These are phyloP conservation scores for Nannochloropsis salina DNA, from an alignment of 108 stramenopile genomes.

Conservation along the genomic window DNA sequence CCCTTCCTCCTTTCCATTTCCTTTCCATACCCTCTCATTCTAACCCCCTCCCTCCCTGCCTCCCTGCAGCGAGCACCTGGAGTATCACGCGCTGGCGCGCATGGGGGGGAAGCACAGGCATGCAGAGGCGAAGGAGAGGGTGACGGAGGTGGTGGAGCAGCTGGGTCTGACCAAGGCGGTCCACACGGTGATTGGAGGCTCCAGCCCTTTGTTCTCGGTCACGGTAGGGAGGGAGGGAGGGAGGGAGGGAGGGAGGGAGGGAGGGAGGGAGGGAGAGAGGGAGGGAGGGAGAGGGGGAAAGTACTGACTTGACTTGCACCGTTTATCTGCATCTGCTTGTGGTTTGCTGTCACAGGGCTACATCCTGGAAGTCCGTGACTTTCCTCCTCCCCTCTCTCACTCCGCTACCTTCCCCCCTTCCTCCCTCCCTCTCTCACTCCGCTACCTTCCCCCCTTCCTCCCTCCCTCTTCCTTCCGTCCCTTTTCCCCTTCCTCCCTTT, in stretches of 20 bases:
- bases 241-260: slow-evolving; percentile 5
- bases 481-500: background rate
- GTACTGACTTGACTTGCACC: too few species aligned
- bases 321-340: too few species aligned
- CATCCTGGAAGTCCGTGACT: background rate
- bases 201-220: background rate
- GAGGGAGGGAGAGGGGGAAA: background rate
- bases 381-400: background rate
- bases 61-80: background rate
- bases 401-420: background rate
- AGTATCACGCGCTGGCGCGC: background rate
- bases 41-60: background rate
- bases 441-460: background rate
- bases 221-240: background rate
- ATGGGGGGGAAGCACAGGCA: background rate
- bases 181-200: background rate
- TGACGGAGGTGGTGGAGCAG: background rate
- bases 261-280: slow-evolving; percentile 1
- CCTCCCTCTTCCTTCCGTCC: background rate
- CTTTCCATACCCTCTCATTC: background rate
- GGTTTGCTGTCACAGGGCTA: too few species aligned
- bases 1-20: background rate
- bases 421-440: background rate
- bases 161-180: background rate
- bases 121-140: background rate